phyloP scores from a whole-genome alignment of 805 yeast species.

The Saturnispora quitensis region DNA sequence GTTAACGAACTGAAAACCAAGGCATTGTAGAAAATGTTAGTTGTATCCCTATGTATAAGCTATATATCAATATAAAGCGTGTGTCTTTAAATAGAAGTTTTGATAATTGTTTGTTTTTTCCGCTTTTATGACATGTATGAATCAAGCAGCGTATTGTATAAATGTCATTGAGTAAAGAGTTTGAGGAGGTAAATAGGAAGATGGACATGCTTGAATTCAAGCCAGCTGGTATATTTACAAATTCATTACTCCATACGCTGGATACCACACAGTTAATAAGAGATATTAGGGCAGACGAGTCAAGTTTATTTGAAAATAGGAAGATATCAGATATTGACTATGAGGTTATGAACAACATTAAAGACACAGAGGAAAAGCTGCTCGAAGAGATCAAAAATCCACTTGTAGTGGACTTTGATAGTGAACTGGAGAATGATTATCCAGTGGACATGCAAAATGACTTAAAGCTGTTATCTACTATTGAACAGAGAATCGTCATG shows the following conservation, averaged over 20 bases:
- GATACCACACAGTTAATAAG: conserved; percentile 13
- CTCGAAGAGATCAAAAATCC: neutral
- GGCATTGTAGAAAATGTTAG: neutral
- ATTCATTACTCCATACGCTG: conserved; percentile 10
- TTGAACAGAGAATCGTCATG: neutral
- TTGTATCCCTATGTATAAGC: neutral
- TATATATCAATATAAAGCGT: neutral
- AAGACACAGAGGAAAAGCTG: neutral
- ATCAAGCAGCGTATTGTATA: neutral
- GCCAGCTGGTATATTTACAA: conserved; percentile 10
- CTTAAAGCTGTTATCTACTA: neutral
- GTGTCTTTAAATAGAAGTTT: neutral
- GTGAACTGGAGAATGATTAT: neutral
- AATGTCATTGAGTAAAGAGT: neutral
- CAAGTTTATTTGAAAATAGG: conserved; percentile 9
- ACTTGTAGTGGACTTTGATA: neutral
- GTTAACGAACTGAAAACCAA: conserved; percentile 10
- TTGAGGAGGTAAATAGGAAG: neutral
- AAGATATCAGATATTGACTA: conserved; percentile 10
- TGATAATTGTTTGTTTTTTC: neutral
- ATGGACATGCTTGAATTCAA: conserved; percentile 2
- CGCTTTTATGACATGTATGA: neutral
- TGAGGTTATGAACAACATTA: conserved; percentile 8
- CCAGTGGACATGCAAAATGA: neutral
- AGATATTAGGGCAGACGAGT: conserved; percentile 13